These are phyloP conservation scores for Meredithiella fracta DNA, from an alignment of 2,329 filamentous ascomycete genomes.

Conservation along the genomic window DNA sequence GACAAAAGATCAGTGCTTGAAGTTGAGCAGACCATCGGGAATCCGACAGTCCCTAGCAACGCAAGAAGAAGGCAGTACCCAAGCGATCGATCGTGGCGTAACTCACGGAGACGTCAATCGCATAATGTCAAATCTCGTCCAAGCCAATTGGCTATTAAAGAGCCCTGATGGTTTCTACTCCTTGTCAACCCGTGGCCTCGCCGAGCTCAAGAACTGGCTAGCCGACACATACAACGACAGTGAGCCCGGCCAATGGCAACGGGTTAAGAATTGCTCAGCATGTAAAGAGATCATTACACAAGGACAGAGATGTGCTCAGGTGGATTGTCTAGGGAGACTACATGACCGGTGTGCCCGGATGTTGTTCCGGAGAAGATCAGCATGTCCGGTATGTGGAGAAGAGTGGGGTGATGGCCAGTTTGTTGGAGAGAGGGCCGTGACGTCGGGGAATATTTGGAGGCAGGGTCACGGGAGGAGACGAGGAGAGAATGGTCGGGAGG, in stretches of 20 bases:
- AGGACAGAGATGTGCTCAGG: constrained; percentile 58
- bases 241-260: constrained; percentile 47
- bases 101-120: constrained; percentile 64
- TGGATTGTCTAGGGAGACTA: constrained; percentile 51
- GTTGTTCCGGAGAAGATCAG: constrained; percentile 49
- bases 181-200: constrained; percentile 57
- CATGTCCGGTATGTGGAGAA: constrained; percentile 45
- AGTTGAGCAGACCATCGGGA: constrained; percentile 41
- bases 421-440: constrained; percentile 41
- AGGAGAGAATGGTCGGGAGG: constrained; percentile 14
- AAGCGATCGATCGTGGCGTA: constrained; percentile 37
- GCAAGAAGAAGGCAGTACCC: constrained; percentile 21
- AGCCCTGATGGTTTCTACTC: constrained; percentile 57
- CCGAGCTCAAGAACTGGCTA: constrained; percentile 75
- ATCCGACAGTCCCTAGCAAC: constrained; percentile 21
- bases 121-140: constrained; percentile 51
- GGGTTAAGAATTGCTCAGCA: constrained; percentile 73
- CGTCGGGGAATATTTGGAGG: constrained; percentile 34
- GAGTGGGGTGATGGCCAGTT: constrained; percentile 34
- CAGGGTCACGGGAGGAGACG: constrained; percentile 15
- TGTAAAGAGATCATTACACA: constrained; percentile 82
- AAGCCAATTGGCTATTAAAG: constrained; percentile 72
- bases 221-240: constrained; percentile 78
- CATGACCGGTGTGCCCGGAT: constrained; percentile 62
- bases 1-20: constrained; percentile 60